These are phyloP conservation scores for Solanum medicagineum DNA, from an alignment of 257 asterid genomes.

Conservation along the genomic window DNA sequence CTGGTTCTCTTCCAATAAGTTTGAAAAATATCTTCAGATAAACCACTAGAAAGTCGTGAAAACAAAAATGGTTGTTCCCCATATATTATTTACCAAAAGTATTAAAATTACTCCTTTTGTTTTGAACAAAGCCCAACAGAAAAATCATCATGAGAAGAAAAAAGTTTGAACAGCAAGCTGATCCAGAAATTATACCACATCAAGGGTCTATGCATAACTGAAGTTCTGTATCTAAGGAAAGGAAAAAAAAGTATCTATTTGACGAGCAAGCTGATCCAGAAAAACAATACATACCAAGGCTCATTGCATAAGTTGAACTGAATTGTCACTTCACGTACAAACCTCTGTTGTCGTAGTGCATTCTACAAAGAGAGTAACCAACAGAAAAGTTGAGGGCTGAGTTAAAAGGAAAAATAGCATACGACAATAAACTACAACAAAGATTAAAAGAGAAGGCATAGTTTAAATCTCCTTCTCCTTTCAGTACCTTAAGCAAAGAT, in stretches of 20 bases:
- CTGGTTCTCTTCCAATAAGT: not conserved
- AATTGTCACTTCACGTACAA: constrained; percentile 83
- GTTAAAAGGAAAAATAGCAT: not conserved
- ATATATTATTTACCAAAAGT: not conserved
- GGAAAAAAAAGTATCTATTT: not conserved
- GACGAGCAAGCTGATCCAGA: not conserved
- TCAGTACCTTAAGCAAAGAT: not conserved
- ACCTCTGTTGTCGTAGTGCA: constrained; percentile 85
- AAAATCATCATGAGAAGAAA: not conserved
- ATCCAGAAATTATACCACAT: not conserved
- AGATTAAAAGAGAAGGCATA: not conserved
- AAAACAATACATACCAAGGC: constrained; percentile 63
- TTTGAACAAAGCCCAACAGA: not conserved
- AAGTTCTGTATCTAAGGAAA: not conserved
- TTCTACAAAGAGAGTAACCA: constrained; percentile 32
- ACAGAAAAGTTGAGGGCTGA: not conserved
- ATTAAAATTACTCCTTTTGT: not conserved
- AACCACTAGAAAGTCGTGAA: not conserved
- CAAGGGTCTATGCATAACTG: not conserved
- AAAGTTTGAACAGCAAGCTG: not conserved
- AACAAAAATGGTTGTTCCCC: not conserved
- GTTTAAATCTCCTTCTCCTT: not conserved
- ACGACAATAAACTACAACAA: not conserved
- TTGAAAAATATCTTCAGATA: not conserved
- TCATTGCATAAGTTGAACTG: constrained; percentile 93